Evolutionary conservation across 768 basidiomycete species (phyloP).

Genomic region (Tylopilus rubrobrunneus): DNA sequence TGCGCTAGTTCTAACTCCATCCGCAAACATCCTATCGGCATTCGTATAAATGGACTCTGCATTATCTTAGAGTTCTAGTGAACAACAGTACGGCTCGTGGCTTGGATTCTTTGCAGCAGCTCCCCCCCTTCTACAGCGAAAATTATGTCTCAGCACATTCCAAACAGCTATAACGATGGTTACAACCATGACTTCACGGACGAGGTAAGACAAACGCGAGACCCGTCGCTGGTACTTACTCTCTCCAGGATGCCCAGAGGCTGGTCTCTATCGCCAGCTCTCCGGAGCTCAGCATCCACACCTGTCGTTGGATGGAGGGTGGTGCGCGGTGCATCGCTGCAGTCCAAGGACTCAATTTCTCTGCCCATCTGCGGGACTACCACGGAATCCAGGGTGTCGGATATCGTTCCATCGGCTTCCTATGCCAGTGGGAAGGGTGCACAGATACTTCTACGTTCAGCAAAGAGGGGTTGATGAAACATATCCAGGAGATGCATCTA

Average conservation of each 20-base stretch:
- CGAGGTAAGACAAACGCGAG: conserved; percentile 16
- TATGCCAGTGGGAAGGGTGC: conserved; percentile 26
- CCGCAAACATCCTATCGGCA: not conserved
- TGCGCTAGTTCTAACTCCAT: not conserved
- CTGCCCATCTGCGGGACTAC: conserved; percentile 15
- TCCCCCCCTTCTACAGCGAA: not conserved
- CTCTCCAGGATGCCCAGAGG: conserved; percentile 21
- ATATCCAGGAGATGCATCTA: conserved; percentile 26
- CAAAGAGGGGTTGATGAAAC: conserved; percentile 21
- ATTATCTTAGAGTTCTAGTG: not conserved
- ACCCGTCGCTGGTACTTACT: conserved; percentile 3
- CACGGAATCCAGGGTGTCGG: conserved; percentile 17
- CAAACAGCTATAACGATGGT: conserved; percentile 16
- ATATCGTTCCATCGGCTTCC: conserved; percentile 8
- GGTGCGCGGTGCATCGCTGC: conserved; percentile 9
- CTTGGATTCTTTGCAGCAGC: not conserved
- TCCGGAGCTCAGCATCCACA: conserved; percentile 24
- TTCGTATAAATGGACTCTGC: conserved; percentile 18
- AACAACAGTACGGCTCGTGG: conserved; percentile 1
- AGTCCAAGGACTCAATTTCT: conserved; percentile 17
- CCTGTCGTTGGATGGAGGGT: conserved; percentile 21
- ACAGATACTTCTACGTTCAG: conserved; percentile 14
- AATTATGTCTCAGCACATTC: conserved; percentile 19
- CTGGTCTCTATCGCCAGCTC: conserved; percentile 26
- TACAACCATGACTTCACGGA: conserved; percentile 30